Percentiles rank a stretch among this genome's conserved stretches.
phyloP scores from a whole-genome alignment of 2,329 filamentous ascomycete genomes.

The Aureobasidium lini region DNA sequence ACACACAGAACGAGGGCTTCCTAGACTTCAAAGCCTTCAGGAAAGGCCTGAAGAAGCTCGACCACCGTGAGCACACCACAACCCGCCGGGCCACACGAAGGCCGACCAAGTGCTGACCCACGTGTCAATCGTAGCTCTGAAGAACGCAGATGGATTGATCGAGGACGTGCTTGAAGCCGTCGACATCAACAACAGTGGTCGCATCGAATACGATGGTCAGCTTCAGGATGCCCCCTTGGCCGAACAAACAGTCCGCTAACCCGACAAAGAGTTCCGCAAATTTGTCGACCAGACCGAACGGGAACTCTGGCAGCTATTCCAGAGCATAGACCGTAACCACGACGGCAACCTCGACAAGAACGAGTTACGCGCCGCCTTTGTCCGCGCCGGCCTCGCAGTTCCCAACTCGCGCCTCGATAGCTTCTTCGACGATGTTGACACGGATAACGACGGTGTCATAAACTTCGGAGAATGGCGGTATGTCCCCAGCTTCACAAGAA shows the following conservation, averaged over 20 bases:
- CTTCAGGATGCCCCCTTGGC: neutral
- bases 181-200: constrained; percentile 79
- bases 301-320: constrained; percentile 74
- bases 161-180: constrained; percentile 72
- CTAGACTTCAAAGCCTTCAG: constrained; percentile 79
- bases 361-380: constrained; percentile 76
- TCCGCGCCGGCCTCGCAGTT: constrained; percentile 68
- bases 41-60: constrained; percentile 76
- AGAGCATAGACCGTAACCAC: constrained; percentile 74
- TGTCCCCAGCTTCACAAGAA: constrained; percentile 14
- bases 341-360: constrained; percentile 79
- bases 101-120: neutral
- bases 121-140: constrained; percentile 51
- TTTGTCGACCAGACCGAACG: constrained; percentile 85
- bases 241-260: neutral
- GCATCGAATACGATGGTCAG: constrained; percentile 81
- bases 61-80: constrained; percentile 65
- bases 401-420: constrained; percentile 68
- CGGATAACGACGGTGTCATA: constrained; percentile 78
- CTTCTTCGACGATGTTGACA: constrained; percentile 87
- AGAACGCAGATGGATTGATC: constrained; percentile 85
- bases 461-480: constrained; percentile 97
- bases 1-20: constrained; percentile 66
- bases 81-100: neutral
- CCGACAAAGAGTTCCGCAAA: constrained; percentile 65